These are phyloP conservation scores for Malania oleifera DNA, from an alignment of 164 flowering plant species.

Conservation along the genomic window DNA sequence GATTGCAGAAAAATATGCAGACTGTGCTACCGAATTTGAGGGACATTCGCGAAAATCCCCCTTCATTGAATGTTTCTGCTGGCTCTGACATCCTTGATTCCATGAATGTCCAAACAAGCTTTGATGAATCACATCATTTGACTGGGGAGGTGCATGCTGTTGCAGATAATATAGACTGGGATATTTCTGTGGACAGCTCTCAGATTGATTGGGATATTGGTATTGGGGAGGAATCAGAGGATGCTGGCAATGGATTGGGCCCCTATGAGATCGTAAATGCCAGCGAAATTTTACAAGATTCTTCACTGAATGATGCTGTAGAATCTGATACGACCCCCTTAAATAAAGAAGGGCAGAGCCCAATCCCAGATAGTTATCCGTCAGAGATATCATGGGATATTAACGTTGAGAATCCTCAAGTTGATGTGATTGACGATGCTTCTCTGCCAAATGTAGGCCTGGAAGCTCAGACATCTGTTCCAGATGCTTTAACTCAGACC, in stretches of 20 bases:
- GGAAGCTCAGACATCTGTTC: conserved; percentile 25
- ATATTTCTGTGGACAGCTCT: conserved; percentile 67
- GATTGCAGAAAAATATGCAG: conserved; percentile 46
- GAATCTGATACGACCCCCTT: conserved; percentile 24
- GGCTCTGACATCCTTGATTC: conserved; percentile 47
- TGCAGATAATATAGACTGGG: conserved; percentile 77
- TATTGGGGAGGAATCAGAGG: conserved; percentile 62
- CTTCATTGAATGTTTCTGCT: conserved; percentile 57
- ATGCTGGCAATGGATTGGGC: conserved; percentile 64
- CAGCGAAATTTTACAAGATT: conserved; percentile 40
- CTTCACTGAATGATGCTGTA: conserved; percentile 28
- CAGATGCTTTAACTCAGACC: conserved; percentile 22
- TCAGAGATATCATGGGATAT: conserved; percentile 85
- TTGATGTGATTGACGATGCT: conserved; percentile 41
- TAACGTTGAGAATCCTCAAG: conserved; percentile 67
- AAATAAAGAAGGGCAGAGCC: conserved; percentile 24
- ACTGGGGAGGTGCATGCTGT: conserved; percentile 24
- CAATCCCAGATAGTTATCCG: conserved; percentile 29
- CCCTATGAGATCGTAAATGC: conserved; percentile 81
- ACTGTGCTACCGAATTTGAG: conserved; percentile 55
- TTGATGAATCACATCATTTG: conserved; percentile 21
- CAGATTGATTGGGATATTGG: conserved; percentile 95
- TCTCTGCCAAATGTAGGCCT: conserved; percentile 17
- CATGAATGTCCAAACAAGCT: conserved; percentile 23
- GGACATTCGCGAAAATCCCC: conserved; percentile 59